A percentile compares a stretch with the other conserved stretches of the same genome.
These are phyloP conservation scores for Syncephalis fuscata DNA, from an alignment of 371 early-diverging fungal genomes.

Conservation along the genomic window DNA sequence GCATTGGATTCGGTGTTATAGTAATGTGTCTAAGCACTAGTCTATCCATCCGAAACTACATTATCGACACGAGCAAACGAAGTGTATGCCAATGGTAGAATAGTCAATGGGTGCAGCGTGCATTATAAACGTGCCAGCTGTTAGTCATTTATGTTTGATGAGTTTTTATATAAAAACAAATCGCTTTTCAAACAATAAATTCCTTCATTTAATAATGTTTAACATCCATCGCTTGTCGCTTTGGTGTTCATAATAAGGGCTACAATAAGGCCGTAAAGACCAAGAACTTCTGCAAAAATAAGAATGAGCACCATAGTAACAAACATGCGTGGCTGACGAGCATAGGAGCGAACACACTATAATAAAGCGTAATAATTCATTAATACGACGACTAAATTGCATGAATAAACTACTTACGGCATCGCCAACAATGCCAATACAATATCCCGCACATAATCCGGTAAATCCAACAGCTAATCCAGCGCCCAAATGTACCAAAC, in stretches of 20 bases:
- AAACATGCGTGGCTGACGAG: conserved; percentile 87
- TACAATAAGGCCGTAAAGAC: conserved; percentile 86
- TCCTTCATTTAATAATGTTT: not conserved
- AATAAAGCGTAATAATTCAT: not conserved
- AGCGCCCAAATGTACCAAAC: conserved; percentile 84
- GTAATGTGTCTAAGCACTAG: conserved; percentile 50
- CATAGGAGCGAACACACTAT: conserved; percentile 71
- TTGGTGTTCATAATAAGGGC: conserved; percentile 92
- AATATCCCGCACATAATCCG: conserved; percentile 90
- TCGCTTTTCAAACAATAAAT: too few species aligned
- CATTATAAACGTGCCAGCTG: too few species aligned
- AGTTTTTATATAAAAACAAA: too few species aligned
- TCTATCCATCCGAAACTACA: conserved; percentile 5
- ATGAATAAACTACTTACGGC: conserved; percentile 25
- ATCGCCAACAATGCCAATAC: conserved; percentile 96
- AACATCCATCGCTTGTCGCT: conserved; percentile 10
- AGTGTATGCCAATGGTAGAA: too few species aligned
- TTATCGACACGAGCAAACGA: conserved; percentile 1
- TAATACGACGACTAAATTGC: not conserved
- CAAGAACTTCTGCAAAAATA: conserved; percentile 98
- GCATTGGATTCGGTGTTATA: conserved; percentile 38
- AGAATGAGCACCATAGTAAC: conserved; percentile 90
- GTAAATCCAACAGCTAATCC: conserved; percentile 87
- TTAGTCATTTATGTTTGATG: too few species aligned
- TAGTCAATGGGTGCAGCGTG: too few species aligned